Evolutionary conservation across 2,329 filamentous ascomycete genomes (phyloP).

Genomic region (Pseudofabraea citricarpa): DNA sequence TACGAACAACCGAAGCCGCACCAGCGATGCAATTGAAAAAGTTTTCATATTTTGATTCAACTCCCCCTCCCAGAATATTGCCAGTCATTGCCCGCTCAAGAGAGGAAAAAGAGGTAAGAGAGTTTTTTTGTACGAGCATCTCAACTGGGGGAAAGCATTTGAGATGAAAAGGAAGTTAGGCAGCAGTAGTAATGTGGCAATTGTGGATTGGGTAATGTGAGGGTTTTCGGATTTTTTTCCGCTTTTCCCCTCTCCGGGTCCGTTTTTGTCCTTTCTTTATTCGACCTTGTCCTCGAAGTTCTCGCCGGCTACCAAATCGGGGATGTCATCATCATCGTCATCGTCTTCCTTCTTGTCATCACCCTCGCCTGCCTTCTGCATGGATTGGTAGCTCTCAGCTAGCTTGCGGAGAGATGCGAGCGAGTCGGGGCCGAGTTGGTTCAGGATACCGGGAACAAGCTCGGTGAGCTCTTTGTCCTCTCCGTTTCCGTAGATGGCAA

Average conservation of each 20-base stretch:
- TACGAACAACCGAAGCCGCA: too few species aligned
- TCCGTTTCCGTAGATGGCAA: slow-evolving; percentile 97
- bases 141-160: too few species aligned
- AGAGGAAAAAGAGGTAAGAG: too few species aligned
- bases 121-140: too few species aligned
- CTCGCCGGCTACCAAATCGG: slow-evolving; percentile 92
- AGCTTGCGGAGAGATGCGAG: slow-evolving; percentile 97
- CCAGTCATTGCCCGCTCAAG: too few species aligned
- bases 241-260: slow-evolving; percentile 6
- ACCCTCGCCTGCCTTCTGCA: slow-evolving; percentile 88
- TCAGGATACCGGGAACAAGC: slow-evolving; percentile 97
- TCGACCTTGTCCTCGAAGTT: slow-evolving; percentile 90
- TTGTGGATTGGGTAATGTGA: too few species aligned
- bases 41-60: too few species aligned
- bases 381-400: slow-evolving; percentile 98
- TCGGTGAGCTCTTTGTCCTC: slow-evolving; percentile 99
- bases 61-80: too few species aligned
- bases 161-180: too few species aligned
- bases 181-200: too few species aligned
- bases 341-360: slow-evolving; percentile 68
- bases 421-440: slow-evolving; percentile 98
- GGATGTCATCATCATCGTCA: slow-evolving; percentile 90
- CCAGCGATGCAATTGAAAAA: too few species aligned
- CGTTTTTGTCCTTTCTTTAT: slow-evolving; percentile 18
- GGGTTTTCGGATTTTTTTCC: too few species aligned